Base-by-base conservation (phyloP, 768 basidiomycete genomes). In the Leccinellum rugosiceps region DNA sequence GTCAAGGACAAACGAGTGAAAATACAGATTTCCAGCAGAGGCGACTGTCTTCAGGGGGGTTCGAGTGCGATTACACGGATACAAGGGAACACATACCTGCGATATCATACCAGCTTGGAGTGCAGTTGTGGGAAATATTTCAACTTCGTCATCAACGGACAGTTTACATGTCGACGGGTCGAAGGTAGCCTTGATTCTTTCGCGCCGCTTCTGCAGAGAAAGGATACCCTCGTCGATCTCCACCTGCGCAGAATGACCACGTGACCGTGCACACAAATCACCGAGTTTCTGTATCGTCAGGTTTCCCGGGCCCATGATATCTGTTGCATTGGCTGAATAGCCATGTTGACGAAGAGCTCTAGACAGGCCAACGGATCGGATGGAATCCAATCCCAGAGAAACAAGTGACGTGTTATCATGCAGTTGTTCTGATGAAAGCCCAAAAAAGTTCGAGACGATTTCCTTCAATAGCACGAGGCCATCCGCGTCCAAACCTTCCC, bases 101-200 rank as follows among this genome's bases (percentile, higher is more conserved):
- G 80, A 79, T 43, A 81, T 61, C 78, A 81, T 80, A 11, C 80
- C 80, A 15, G 77, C 69, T 64, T 81, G 80, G 19, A 81, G 67
- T 21, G 69, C 70, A 6, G 79, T 80, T 6, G 76, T 75, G 11
- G 78, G 78, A 57, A 68, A 76, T 23, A 76, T 52, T 13, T 60
- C 56, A 7, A 76, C 68, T 25, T 67, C 56, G 53, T 81, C 79
- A 7, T 63, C 63, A 10, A 35, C 35, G 19, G 60, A 63, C 5
- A 71, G 57, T 52, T 65, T 68, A 38, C 52, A 61, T 4, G 51
- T 31, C 21, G 50, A 53, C 3, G 34, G 46, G 43, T 69, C 56
- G 50, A 69, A 15, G 52, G 15, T 51, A 51, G 15, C 70, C 53
- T 45, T 64, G 62, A 50, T 70, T 9, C 26, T 64, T 56, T 41